Conservation (phyloP, 495 filamentous ascomycete species). For the Paragyromitra xinjiangensis region DNA sequence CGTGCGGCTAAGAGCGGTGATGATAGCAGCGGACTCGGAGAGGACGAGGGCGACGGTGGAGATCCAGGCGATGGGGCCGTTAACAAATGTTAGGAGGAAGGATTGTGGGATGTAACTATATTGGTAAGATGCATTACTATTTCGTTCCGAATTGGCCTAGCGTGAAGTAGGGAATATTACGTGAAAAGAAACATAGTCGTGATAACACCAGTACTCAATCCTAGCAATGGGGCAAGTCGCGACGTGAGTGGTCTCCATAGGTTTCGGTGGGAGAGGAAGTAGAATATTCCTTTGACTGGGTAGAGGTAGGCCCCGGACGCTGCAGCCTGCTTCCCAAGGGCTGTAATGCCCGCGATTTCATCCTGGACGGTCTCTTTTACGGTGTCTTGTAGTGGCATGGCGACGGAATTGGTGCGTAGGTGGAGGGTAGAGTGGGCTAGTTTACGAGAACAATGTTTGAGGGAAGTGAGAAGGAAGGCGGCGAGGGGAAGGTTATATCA, state of each 20-base stretch:
- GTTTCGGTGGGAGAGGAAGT: constrained; percentile 72
- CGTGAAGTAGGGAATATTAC: constrained; percentile 5
- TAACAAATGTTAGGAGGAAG: constrained; percentile 80
- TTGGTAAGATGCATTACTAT: constrained; percentile 53
- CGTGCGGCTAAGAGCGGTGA: constrained; percentile 73
- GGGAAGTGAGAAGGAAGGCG: not conserved
- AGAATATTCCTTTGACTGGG: constrained; percentile 70
- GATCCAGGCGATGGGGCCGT: constrained; percentile 82
- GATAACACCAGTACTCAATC: constrained; percentile 75
- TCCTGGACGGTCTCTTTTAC: constrained; percentile 35
- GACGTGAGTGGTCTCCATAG: constrained; percentile 75
- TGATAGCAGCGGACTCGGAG: constrained; percentile 80
- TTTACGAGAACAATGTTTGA: not conserved
- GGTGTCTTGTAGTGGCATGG: constrained; percentile 51
- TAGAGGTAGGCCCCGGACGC: constrained; percentile 52
- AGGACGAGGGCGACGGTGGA: constrained; percentile 80
- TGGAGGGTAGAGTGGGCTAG: not conserved
- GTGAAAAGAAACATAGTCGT: constrained; percentile 56
- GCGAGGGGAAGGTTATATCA: constrained; percentile 15
- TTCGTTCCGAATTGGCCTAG: not conserved
- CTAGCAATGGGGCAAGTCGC: constrained; percentile 72
- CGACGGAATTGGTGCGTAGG: not conserved
- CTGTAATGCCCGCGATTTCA: constrained; percentile 46
- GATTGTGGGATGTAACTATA: constrained; percentile 87
- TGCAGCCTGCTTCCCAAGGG: constrained; percentile 43